Evolutionary conservation across 1,284 basidiomycete species (phyloP).

Genomic region (Meira miltonrushii): DNA sequence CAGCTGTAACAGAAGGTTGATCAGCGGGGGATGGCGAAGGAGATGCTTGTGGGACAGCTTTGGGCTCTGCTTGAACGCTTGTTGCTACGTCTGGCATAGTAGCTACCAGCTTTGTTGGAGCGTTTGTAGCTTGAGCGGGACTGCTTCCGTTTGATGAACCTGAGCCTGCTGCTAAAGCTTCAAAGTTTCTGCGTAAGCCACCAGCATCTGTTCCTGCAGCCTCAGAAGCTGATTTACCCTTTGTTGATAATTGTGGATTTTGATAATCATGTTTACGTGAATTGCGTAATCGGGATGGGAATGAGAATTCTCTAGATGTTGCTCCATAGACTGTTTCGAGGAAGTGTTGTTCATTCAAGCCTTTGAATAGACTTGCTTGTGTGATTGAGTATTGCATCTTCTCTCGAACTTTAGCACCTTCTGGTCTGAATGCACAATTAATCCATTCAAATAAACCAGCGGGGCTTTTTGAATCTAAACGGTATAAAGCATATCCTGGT

Average conservation of each 20-base stretch:
- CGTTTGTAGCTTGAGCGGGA: not conserved
- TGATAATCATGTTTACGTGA: slow-evolving; percentile 45
- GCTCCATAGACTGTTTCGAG: slow-evolving; percentile 42
- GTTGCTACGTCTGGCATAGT: not conserved
- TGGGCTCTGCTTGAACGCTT: not conserved
- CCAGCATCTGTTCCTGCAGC: slow-evolving; percentile 40
- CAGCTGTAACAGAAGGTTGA: no score
- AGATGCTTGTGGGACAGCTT: not conserved
- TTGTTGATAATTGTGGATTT: slow-evolving; percentile 39
- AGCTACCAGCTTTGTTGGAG: not conserved
- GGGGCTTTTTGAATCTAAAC: slow-evolving; percentile 38
- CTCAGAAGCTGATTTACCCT: slow-evolving; percentile 29
- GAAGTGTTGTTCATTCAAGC: slow-evolving; percentile 36
- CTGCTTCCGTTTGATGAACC: not conserved
- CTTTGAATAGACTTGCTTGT: slow-evolving; percentile 30
- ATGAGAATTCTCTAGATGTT: slow-evolving; percentile 31
- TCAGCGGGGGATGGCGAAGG: not conserved
- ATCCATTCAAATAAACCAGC: slow-evolving; percentile 44
- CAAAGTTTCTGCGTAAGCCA: slow-evolving; percentile 38
- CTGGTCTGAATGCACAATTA: slow-evolving; percentile 39
- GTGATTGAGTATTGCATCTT: slow-evolving; percentile 46
- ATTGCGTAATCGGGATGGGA: slow-evolving; percentile 39
- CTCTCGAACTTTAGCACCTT: slow-evolving; percentile 37
- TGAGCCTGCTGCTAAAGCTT: slow-evolving; percentile 2
- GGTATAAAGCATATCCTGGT: slow-evolving; percentile 38